These are phyloP conservation scores for Penicillium brevicompactum DNA, from an alignment of 2,329 filamentous ascomycete species.

Conservation along the genomic window DNA sequence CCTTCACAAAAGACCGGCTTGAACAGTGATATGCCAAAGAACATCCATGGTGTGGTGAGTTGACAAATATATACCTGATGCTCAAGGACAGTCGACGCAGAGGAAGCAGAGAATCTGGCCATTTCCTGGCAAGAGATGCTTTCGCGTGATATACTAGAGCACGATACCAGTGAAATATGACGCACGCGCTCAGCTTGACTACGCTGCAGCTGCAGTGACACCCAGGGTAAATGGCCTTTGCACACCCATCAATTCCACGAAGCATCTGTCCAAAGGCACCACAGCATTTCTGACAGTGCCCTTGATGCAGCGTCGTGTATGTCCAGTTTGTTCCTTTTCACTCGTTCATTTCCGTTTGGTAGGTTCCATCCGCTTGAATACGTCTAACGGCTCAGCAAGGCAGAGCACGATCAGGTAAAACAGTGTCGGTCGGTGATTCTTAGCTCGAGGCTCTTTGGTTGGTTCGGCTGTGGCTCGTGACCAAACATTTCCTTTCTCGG, in stretches of 20 bases:
- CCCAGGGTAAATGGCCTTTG: too few species aligned
- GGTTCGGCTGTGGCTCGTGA: not conserved
- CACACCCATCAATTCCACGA: too few species aligned
- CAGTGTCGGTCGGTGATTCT: not conserved
- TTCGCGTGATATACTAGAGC: too few species aligned
- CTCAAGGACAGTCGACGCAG: not conserved
- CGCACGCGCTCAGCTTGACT: too few species aligned
- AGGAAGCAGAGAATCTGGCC: too few species aligned
- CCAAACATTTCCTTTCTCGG: not conserved
- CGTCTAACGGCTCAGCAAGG: not conserved
- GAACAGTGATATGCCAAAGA: not conserved
- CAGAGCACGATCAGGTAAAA: not conserved
- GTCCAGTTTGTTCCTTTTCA: not conserved
- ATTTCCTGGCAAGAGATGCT: not conserved
- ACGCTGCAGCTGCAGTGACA: too few species aligned
- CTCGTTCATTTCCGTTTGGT: not conserved
- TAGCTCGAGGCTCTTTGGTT: not conserved
- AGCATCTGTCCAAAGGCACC: too few species aligned
- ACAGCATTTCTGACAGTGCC: too few species aligned
- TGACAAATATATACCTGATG: constrained; percentile 1
- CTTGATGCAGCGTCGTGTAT: too few species aligned
- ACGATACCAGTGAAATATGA: too few species aligned
- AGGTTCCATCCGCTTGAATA: not conserved
- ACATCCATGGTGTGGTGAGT: not conserved
- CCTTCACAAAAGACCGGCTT: not conserved